Evolutionary conservation across 345 rosid species (phyloP), one percentile per base, ranked within the genome.

Genomic region (Dipteronia sinensis): DNA sequence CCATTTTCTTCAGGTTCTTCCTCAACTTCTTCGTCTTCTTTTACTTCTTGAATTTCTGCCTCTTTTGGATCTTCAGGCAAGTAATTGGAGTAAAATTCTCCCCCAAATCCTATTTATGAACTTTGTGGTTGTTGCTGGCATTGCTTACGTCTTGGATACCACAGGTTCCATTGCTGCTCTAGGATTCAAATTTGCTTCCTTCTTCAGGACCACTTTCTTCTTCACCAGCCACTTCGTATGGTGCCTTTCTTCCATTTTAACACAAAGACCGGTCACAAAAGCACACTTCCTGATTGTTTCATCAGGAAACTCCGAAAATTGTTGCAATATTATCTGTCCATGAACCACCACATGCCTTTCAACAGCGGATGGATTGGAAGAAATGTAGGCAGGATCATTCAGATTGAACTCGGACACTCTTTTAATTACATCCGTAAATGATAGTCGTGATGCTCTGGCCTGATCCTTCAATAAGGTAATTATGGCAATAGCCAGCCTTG

Each of bases 101-200:
- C 96, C 96, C 99, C 98, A 95, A 44, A 93, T 87, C 72, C 92
- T 89, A 78, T 90, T 90, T 76, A 95, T 85, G 20, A 93, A 81
- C 74, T 83, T 84, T 25, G 98, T 95, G 47, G 94, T 88, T 42
- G 98, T 93, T 7, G 94, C 98, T 76, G 83, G 94, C 97, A 92
- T 95, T 31, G 77, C 94, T 74, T 87, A 83, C 79, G 86, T 88
- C 69, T 82, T 90, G 46, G 93, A 89, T 58, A 65, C 73, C 29
- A 79, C 74, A 44, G 87, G 85, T 62, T 75, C 81, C 86, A 88
- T 82, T 16, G 79, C 81, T 73, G 87, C 89, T 80, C 90, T 88
- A 27, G 93, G 98, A 77, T 93, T 90, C 81, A 87, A 59, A 82
- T 93, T 93, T 71, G 73, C 55, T 70, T 78, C 81, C 62, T 53